Conservation (phyloP, 106 monocot genomes). For the Hemerocallis citrina region DNA sequence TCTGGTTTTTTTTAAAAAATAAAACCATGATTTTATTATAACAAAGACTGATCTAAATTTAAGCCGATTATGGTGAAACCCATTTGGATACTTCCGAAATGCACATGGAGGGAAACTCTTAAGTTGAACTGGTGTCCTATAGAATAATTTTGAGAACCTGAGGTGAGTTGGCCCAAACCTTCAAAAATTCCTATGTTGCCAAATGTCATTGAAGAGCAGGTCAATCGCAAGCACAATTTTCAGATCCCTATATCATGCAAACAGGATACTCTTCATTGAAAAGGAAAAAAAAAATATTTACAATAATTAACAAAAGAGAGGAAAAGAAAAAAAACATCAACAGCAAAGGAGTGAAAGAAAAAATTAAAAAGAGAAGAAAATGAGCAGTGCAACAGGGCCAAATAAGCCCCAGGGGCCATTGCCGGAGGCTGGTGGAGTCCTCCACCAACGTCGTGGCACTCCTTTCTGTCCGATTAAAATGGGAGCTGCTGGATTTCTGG, state of each 20-base stretch:
- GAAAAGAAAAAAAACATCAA: neutral
- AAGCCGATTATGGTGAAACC: too few species aligned
- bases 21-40: too few species aligned
- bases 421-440: conserved; percentile 11
- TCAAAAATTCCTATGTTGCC: too few species aligned
- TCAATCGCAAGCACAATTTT: conserved; percentile 5
- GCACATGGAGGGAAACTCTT: too few species aligned
- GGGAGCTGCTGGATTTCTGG: conserved; percentile 28
- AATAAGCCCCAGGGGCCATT: neutral
- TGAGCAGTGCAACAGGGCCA: neutral
- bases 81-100: too few species aligned
- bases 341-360: neutral
- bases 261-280: too few species aligned
- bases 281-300: neutral
- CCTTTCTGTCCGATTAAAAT: conserved; percentile 26
- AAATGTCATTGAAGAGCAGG: neutral
- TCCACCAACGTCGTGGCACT: conserved; percentile 36
- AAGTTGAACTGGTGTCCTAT: too few species aligned
- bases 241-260: neutral
- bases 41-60: too few species aligned
- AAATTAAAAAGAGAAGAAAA: neutral
- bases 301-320: neutral
- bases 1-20: too few species aligned
- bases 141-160: too few species aligned
- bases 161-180: too few species aligned